Conservation (phyloP, 2,329 filamentous ascomycete species). For the Fusarium verrucosum region DNA sequence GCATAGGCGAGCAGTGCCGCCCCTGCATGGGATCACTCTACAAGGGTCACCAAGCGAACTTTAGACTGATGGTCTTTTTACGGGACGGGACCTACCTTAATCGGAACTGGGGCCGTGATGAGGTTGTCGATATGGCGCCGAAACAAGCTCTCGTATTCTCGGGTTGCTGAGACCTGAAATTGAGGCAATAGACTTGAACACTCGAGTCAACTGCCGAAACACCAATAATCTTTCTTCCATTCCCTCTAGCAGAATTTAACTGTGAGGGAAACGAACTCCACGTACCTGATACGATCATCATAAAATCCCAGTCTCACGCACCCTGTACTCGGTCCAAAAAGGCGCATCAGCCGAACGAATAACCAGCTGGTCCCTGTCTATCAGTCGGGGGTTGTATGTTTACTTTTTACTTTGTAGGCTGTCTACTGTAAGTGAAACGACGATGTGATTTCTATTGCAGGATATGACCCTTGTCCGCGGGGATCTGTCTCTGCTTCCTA, state of each 20-base stretch:
- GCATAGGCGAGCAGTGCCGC: background rate
- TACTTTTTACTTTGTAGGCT: too few species aligned
- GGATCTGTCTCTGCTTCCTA: constrained; percentile 29
- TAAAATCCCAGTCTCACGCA: constrained; percentile 30
- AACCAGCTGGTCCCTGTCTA: background rate
- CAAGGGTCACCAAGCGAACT: too few species aligned
- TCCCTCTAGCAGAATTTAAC: background rate
- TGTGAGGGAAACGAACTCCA: background rate
- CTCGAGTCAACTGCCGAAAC: constrained; percentile 5
- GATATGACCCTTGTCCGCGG: constrained; percentile 16
- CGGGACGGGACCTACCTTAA: constrained; percentile 22
- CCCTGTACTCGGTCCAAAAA: background rate
- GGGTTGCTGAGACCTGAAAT: background rate
- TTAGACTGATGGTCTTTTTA: background rate
- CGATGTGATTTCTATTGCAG: constrained; percentile 6
- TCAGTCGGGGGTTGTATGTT: background rate
- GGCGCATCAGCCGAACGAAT: constrained; percentile 4
- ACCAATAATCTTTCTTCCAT: background rate
- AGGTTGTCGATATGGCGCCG: background rate
- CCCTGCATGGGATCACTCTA: constrained; percentile 4
- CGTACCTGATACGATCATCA: constrained; percentile 21
- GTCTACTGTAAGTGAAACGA: constrained; percentile 27
- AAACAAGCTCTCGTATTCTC: background rate
- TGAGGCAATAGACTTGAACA: background rate
- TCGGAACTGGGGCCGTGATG: constrained; percentile 15